phyloP scores from a whole-genome alignment of 2,329 filamentous ascomycete genomes.

The Ophiostoma triangulosporum region DNA sequence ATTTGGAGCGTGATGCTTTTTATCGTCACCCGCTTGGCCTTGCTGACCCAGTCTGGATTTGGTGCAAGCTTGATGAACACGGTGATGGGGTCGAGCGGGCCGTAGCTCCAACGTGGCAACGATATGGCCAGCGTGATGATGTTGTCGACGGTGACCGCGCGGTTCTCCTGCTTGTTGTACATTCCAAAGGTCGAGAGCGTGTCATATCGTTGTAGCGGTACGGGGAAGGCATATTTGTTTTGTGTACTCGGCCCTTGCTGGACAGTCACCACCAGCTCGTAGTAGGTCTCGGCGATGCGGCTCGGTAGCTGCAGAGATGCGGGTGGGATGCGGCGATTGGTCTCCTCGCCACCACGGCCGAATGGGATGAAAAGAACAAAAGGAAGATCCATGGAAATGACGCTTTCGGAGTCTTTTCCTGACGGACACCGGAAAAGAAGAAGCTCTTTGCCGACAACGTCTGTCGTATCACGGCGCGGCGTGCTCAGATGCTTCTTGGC shows the following conservation, averaged over 20 bases:
- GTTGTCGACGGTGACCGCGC: slow-evolving; percentile 76
- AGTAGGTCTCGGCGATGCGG: slow-evolving; percentile 91
- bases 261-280: slow-evolving; percentile 90
- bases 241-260: slow-evolving; percentile 81
- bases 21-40: slow-evolving; percentile 84
- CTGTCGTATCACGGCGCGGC: slow-evolving; percentile 77
- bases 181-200: slow-evolving; percentile 97
- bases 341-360: slow-evolving; percentile 79
- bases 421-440: slow-evolving; percentile 76
- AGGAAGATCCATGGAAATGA: slow-evolving; percentile 91
- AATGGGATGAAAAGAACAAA: slow-evolving; percentile 97
- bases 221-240: slow-evolving; percentile 81
- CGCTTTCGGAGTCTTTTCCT: slow-evolving; percentile 73
- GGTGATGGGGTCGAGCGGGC: slow-evolving; percentile 84
- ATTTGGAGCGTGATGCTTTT: slow-evolving; percentile 87
- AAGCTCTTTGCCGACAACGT: slow-evolving; percentile 92
- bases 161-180: slow-evolving; percentile 93
- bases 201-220: slow-evolving; percentile 86
- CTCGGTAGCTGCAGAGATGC: slow-evolving; percentile 82
- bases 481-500: slow-evolving; percentile 85
- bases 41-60: slow-evolving; percentile 81
- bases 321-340: slow-evolving; percentile 77
- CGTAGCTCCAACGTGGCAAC: slow-evolving; percentile 90
- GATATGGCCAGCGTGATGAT: slow-evolving; percentile 85
- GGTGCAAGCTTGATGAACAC: slow-evolving; percentile 91